Base-by-base conservation (phyloP, 202 grass and related monocot genomes). In the Zoysia matrella region DNA sequence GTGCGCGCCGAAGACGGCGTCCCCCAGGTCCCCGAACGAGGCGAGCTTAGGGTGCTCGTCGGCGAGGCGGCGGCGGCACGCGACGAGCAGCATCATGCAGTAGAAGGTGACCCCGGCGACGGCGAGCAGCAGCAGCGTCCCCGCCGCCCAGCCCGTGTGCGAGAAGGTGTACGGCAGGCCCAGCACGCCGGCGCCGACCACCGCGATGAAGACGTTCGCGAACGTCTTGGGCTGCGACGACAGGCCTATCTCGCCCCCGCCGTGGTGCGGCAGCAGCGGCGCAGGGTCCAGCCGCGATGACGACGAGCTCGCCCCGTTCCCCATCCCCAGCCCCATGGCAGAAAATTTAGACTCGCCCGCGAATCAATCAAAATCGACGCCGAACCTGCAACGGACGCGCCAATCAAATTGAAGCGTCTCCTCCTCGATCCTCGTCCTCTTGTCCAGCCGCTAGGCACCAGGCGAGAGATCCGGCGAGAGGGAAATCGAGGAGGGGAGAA, bases 81-180 rank as follows among this genome's bases (percentile, higher is more conserved):
- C 78, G 14, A 98, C 96, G 47, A 99, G 87, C 62, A 99, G 93
- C 91, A 99, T 90, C 96, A 99, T 99, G 83, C 96, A 99, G 85
- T 99, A 83, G 87, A 94, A 99, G 73, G 96, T 95, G 70, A 95
- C 80, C 72, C 68, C 74, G 6, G 96, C 87, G n/a, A 99, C 83
- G 60, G 80, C 18, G 47, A 87, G 75, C 36, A 99, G 85, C 43
- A 95, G 78, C 48, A 93, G 60, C 16, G 82, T 65, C 18, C 96
- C 96, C 77, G 96, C 74, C 3, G 83, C 89, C 96, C 96, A 99
- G 0, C 96, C 96, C 8, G 89, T 99, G 61, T 84, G 93, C 74
- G 88, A 90, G 89, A 99, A 99, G 51, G 96, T 87, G 92, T 99
- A 99, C 5, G 96, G 96, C 18, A 99, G 89, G 2, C 96, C 96